These are phyloP conservation scores for Alternaria novae-zelandiae DNA, from an alignment of 2,329 filamentous ascomycete genomes.

Conservation along the genomic window DNA sequence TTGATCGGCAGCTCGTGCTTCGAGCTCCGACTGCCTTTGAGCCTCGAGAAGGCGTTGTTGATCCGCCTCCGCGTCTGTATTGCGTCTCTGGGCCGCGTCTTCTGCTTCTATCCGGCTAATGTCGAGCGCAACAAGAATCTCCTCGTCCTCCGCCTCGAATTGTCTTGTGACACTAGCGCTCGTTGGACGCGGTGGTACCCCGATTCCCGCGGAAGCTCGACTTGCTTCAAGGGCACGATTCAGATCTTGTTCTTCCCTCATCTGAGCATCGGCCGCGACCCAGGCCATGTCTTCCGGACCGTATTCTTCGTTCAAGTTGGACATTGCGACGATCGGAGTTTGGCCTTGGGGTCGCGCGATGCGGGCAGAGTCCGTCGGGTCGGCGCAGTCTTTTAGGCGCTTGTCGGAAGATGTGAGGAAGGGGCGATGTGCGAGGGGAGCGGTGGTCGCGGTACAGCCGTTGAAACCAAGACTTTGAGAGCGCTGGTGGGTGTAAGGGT, in stretches of 20 bases:
- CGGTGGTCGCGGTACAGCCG: neutral
- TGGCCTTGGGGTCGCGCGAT: too few species aligned
- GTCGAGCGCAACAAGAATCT: neutral
- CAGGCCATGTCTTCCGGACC: neutral
- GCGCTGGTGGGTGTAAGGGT: neutral
- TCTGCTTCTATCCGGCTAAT: neutral
- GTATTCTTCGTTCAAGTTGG: neutral
- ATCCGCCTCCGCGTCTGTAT: neutral
- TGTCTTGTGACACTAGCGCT: neutral
- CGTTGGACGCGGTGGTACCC: neutral
- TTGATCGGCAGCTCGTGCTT: neutral
- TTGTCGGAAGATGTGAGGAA: neutral
- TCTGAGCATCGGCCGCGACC: neutral
- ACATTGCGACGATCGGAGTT: too few species aligned
- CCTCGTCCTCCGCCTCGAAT: neutral
- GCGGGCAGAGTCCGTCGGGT: neutral
- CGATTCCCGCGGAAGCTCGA: neutral
- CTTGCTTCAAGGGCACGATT: neutral
- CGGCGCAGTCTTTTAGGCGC: neutral
- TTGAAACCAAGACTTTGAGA: neutral
- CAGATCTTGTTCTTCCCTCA: neutral
- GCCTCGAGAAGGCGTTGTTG: neutral
- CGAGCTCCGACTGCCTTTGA: neutral
- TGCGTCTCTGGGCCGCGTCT: neutral
- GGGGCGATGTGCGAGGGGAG: neutral